Base-by-base conservation (phyloP, 2,329 filamentous ascomycete species). In the Kalmusia sp. region DNA sequence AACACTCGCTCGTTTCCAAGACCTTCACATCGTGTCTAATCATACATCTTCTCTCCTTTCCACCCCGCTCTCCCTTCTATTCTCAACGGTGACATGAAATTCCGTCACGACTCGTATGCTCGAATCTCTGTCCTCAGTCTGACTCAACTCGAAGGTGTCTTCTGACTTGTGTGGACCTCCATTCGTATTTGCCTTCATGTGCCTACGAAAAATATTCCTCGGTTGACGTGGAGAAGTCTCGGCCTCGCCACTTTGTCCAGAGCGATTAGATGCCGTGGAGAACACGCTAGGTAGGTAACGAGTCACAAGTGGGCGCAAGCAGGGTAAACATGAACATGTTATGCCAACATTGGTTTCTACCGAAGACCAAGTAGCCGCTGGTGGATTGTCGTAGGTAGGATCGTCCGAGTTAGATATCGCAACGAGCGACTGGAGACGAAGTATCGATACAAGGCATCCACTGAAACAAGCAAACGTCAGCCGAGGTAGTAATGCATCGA, bases 381-480 rank as follows among this genome's bases (percentile, higher is more conserved):
- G 57, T 2, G 69, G 64, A 46, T 73, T 72, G 39, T 73, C 65
- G 58, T 66, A 73, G 22, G 63, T 70, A 21, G 62, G 62, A 33
- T 72, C 68, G 1, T 5, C 31, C 6, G 61, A 66, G 51, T 71
- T 68, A 17, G 64, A 71, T 15, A 71, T 70, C 6, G 64, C 59
- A 17, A 69, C 59, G 15, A 74, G 67, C 12, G 69, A 66, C 31
- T 70, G 64, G 15, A 74, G 58, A 17, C 71, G 68, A 3, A 74
- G 60, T 21, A 72, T 70, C 1, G 69, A 72, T 2, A 72, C 67
- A 25, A 74, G 47, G 54, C 70, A 72, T 24, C 72, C 70, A 54
- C 71, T 73, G 50, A 22, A 33, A 28, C 7, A 11, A 8, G 11
- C 8, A 8, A 19, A 19, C 17, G 46, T 57, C 17, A 57, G 50